phyloP scores from a whole-genome alignment of 2,329 filamentous ascomycete genomes.

The Colletotrichum chlorophyti region DNA sequence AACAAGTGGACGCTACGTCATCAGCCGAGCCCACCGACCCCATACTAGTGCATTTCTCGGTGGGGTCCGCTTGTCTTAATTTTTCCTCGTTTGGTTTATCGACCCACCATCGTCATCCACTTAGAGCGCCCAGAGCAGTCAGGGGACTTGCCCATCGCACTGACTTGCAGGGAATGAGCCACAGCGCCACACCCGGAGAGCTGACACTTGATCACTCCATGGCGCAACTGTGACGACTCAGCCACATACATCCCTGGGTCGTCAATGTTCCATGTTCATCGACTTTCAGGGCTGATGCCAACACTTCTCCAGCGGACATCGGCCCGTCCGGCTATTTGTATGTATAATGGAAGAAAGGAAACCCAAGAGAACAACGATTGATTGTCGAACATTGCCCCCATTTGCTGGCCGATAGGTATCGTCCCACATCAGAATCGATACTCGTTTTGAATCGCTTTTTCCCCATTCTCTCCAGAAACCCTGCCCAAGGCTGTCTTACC shows the following conservation, averaged over 20 bases:
- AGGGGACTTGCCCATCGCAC: background rate
- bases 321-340: constrained; percentile 8
- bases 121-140: constrained; percentile 1
- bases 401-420: too few species aligned
- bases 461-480: background rate
- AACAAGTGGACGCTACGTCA: constrained; percentile 27
- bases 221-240: constrained; percentile 15
- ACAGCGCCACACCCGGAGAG: constrained; percentile 18
- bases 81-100: constrained; percentile 13
- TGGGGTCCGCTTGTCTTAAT: constrained; percentile 3
- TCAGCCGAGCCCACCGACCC: constrained; percentile 13
- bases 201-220: too few species aligned
- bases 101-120: constrained; percentile 6
- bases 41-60: constrained; percentile 1
- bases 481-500: constrained; percentile 17
- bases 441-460: background rate
- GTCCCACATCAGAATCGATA: too few species aligned
- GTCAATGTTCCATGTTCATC: background rate
- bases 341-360: background rate
- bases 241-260: constrained; percentile 21
- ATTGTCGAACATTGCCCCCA: too few species aligned
- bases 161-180: constrained; percentile 11
- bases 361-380: background rate
- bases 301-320: constrained; percentile 13
- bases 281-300: constrained; percentile 7